Evolutionary conservation across 2,329 filamentous ascomycete genomes (phyloP), one percentile per base, ranked within the genome.

Genomic region (Phoma sp.): DNA sequence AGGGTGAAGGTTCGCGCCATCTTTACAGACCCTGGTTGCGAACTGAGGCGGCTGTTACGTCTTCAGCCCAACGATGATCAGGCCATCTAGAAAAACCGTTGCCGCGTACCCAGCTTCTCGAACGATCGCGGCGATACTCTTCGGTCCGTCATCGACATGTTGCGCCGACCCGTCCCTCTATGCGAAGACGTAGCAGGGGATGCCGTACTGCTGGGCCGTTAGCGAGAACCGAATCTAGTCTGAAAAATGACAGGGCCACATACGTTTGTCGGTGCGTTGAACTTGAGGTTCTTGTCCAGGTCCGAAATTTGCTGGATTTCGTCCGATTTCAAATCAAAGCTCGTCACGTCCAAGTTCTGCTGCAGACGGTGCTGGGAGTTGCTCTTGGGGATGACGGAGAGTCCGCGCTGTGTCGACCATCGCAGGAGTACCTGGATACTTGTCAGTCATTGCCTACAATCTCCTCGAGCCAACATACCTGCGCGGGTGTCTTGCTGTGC

Each of bases 401-500:
- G 52, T 17, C 73, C 72, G 19, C 71, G 66, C 84, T 96, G 63
- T 63, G 47, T 65, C 53, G 53, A 51, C 53, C 53, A 57, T 4
- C 53, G 53, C 21, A 57, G 48, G 4, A 57, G 53, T 31, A 57
- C 53, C 52, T 55, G 6, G 2, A 17, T 6, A 5, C 25, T 7
- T 13, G 31, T 55, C 13, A 51, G 46, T 21, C 6, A 8, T 4
- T 10, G 31, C 7, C 5, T 3, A 12, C 7, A 8, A 2, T 9
- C n/a, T 31, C 15, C 9, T n/a, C 6, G 5, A 19, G n/a, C 6
- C 6, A 32, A 33, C 36, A 12, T 46, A 55, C 83, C 83, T 96
- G 92, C 15, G 90, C 89, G 6, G 91, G 82, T 8, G 87, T 86
- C 48, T 89, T 84, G 13, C 85, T 82, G 12, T 87, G 83, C 62